Base-by-base conservation (phyloP, 1,284 basidiomycete species). In the Heterobasidion parviporum region DNA sequence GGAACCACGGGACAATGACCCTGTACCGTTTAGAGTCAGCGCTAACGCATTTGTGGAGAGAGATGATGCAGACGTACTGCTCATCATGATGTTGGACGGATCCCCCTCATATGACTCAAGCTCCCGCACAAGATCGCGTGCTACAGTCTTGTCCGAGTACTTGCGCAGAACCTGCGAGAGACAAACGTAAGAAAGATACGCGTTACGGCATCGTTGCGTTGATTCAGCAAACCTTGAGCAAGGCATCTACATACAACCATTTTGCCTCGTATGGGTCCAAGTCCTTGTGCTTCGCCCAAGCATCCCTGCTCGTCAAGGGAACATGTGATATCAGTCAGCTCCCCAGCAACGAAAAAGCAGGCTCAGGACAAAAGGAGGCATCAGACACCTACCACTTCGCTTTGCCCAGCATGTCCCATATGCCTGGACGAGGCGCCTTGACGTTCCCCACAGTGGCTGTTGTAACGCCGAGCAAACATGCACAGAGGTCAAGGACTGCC, bases 221-320 rank as follows among this genome's bases (percentile, higher is more conserved):
- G 5, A 8, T 12, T 16, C 32, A 46, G 26, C 73, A 45, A 64
- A 89, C 93, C 77, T 92, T 92, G 52, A 95, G 70, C 56, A 98
- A 72, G 14, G 90, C 89, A 60, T 93, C 89, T 3, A 96, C 91
- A 70, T 98, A 98, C 44, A 88, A 72, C 80, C 85, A 88, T 72
- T 94, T 97, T 1, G 94, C 94, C 67, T 95, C 90, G 57, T 79
- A 80, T 34, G 81, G 68, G 56, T 86, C 81, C 38, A 94, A 68
- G 60, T 94, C 92, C 62, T 85, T 87, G 66, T 95, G 91, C 66
- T 93, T 94, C 50, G 87, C 84, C 94, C 94, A 98, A 35, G 92
- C 92, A 72, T 96, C 94, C 93, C 92, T 94, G 61, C 26, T 50
- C 54, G 45, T 32, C 48, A 45, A 41, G 54, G 63, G 54, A 59